Evolutionary conservation across 495 filamentous ascomycete genomes (phyloP), one percentile per base, ranked within the genome.

Genomic region (Massariosphaeria phaeospora): DNA sequence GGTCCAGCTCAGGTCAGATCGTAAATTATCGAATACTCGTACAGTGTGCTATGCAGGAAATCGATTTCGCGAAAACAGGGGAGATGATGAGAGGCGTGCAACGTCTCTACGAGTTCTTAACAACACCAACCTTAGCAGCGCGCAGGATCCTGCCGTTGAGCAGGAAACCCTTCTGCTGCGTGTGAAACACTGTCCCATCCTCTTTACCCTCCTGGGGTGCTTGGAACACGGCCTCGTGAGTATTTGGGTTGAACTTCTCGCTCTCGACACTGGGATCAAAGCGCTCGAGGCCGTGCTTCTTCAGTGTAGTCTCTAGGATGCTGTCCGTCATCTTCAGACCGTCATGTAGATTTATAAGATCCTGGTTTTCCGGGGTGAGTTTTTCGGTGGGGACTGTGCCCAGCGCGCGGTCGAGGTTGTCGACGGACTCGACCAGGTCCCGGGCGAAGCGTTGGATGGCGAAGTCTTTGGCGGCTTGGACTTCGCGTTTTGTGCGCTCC

Each of bases 211-310:
- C 75, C 73, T 86, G 79, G 52, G 87, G 86, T 10, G 88, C 80
- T 84, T 90, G 87, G 75, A 97, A 98, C 25, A 85, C 90, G 36
- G 93, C 93, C 77, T 98, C 93, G 70, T 97, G 93, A 68, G 85
- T 75, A 70, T 96, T 95, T 46, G 93, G 91, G 75, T 98, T 84
- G 75, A 98, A 98, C 72, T 82, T 84, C 65, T 77, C 73, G 39
- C 71, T 74, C 18, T 76, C 73, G 66, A 86, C 84, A 41, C 74
- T 73, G 15, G 82, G 72, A 65, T 94, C 83, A 69, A 96, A 89
- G 61, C 91, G 79, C 76, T 95, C 87, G 38, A 98, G 72, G 27
- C 93, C 93, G 70, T 98, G 94, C 74, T 91, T 96, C 76, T 85
- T 78, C 55, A 98, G 78, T 29, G 93, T 93, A 69, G 77, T 75